A percentile compares a stretch with the other conserved stretches of the same genome.
phyloP scores from a whole-genome alignment of 257 asterid genomes.

The Lycium barbarum region DNA sequence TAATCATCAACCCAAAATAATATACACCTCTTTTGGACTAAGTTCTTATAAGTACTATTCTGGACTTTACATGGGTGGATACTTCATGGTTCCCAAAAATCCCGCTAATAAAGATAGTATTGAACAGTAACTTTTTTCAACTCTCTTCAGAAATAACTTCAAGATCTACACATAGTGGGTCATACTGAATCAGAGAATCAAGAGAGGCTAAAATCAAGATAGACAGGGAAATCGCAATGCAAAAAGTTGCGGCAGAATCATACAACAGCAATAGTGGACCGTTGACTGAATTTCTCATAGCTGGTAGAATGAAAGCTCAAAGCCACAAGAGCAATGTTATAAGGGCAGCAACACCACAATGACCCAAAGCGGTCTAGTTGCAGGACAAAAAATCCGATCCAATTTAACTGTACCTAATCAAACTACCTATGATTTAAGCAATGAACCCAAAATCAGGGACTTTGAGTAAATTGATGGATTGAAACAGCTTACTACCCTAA shows the following conservation, averaged over 20 bases:
- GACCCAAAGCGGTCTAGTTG: not conserved
- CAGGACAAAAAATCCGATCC: not conserved
- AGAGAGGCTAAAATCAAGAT: not conserved
- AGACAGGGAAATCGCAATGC: not conserved
- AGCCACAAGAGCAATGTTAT: not conserved
- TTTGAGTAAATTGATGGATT: not conserved
- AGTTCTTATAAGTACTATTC: not conserved
- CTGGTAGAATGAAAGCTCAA: not conserved
- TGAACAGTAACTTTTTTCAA: not conserved
- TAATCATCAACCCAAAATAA: not conserved
- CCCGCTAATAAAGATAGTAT: not conserved
- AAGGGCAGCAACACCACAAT: not conserved
- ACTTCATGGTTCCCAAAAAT: not conserved
- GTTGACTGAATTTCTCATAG: not conserved
- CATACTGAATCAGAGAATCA: not conserved
- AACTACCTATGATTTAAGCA: not conserved
- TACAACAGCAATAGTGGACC: not conserved
- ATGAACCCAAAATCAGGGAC: not conserved
- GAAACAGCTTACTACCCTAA: not conserved
- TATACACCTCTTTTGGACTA: not conserved
- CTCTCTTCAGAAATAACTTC: not conserved
- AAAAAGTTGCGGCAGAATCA: not conserved
- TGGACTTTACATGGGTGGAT: not conserved
- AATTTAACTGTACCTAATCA: not conserved
- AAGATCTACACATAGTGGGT: not conserved